A percentile compares a stretch with the other conserved stretches of the same genome.
These are phyloP conservation scores for Aspergillus udagawae DNA, from an alignment of 2,329 filamentous ascomycete species.

Conservation along the genomic window DNA sequence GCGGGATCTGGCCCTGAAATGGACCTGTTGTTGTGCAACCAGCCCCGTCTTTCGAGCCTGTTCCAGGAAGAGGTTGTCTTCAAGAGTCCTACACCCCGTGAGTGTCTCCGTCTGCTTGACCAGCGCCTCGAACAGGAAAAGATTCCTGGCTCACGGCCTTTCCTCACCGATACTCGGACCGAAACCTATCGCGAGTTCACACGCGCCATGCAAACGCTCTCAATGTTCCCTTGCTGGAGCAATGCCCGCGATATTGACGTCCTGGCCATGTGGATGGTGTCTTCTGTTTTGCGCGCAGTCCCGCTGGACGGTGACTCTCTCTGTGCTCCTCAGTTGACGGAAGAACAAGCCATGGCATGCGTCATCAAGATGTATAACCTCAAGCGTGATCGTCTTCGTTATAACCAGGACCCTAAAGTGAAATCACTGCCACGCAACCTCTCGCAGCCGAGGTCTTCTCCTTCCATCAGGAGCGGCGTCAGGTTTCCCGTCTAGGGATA, in stretches of 20 bases:
- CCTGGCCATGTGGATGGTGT: constrained; percentile 17
- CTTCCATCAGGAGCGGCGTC: constrained; percentile 12
- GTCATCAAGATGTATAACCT: constrained; percentile 17
- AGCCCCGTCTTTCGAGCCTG: constrained; percentile 12
- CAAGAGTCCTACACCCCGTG: constrained; percentile 16
- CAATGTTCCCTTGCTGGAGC: constrained; percentile 20
- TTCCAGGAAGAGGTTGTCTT: constrained; percentile 19
- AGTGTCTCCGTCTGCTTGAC: constrained; percentile 16
- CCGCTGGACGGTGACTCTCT: constrained; percentile 9
- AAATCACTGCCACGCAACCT: constrained; percentile 14
- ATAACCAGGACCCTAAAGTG: constrained; percentile 17
- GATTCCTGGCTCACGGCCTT: constrained; percentile 9
- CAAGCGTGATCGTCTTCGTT: constrained; percentile 16
- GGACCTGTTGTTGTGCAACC: constrained; percentile 15
- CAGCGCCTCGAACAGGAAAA: constrained; percentile 12
- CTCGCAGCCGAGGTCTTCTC: constrained; percentile 11
- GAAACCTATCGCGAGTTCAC: constrained; percentile 17
- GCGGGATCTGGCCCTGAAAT: constrained; percentile 14
- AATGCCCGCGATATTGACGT: constrained; percentile 17
- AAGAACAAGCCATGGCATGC: constrained; percentile 18
- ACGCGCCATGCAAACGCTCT: constrained; percentile 16
- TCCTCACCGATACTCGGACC: constrained; percentile 11
- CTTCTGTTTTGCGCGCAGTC: constrained; percentile 8
- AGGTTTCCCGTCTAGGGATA: constrained; percentile 14
- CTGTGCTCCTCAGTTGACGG: constrained; percentile 3